phyloP scores from a whole-genome alignment of 768 basidiomycete genomes.

The Phlebiopsis gigantea region DNA sequence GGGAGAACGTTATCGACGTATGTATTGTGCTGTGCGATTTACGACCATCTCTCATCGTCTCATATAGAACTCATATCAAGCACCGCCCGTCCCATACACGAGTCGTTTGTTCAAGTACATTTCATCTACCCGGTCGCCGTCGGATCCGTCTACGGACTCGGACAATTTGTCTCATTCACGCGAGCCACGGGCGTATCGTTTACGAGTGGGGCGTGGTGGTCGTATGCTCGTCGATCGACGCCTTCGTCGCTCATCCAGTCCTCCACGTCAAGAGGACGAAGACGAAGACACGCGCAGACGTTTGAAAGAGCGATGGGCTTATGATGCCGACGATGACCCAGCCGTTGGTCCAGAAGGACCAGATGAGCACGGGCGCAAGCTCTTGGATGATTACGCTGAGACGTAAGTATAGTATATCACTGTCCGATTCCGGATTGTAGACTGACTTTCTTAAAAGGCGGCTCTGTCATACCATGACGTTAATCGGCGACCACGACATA shows the following conservation, averaged over 20 bases:
- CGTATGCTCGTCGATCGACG: constrained; percentile 70
- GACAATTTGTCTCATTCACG: constrained; percentile 27
- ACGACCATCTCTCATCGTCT: constrained; percentile 3
- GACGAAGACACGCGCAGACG: constrained; percentile 25
- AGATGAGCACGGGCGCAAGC: constrained; percentile 62
- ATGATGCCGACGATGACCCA: constrained; percentile 60
- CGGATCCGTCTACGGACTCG: constrained; percentile 25
- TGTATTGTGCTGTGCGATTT: constrained; percentile 18
- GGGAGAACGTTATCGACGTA: constrained; percentile 88
- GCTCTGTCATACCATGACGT: constrained; percentile 47
- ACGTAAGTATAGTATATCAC: constrained; percentile 29
- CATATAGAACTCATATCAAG: constrained; percentile 65
- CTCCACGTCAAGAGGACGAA: constrained; percentile 13
- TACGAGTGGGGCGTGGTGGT: constrained; percentile 81
- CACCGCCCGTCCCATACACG: constrained; percentile 48
- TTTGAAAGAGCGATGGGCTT: constrained; percentile 60
- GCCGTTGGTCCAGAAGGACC: constrained; percentile 48
- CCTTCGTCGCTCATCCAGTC: constrained; percentile 19
- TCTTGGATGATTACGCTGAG: constrained; percentile 69
- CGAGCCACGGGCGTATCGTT: constrained; percentile 49
- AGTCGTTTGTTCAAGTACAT: constrained; percentile 66
- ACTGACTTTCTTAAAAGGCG: constrained; percentile 34
- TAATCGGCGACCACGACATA: constrained; percentile 50
- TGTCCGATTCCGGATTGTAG: not conserved
- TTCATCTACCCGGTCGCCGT: constrained; percentile 31